Base-by-base conservation (phyloP, 2,329 filamentous ascomycete genomes). In the Hymenotorrendiella dingleyae region DNA sequence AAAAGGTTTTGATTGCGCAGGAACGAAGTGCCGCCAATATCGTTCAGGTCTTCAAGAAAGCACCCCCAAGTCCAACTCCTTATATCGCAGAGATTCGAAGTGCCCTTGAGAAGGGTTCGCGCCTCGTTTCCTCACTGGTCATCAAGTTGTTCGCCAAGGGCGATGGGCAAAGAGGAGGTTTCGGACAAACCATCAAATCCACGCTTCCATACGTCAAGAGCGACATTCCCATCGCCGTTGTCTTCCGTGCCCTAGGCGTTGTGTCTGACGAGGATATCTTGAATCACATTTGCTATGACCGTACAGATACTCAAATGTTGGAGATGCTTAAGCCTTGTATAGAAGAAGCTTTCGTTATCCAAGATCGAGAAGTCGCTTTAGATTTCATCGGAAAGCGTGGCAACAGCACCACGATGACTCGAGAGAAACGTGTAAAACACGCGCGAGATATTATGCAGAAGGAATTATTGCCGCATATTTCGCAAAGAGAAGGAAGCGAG, bases 31-130 rank as follows among this genome's bases (percentile, higher is more conserved):
- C 93, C 29, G 93, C 91, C 61, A 98, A 98, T 62, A 98, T 97
- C 46, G 93, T 98, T 4, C 93, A 98, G 67, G 91, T 98, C 21
- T 98, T 98, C 78, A 91, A 94, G 69, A 98, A 98, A 71, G 88
- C 91, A 0, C 78, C 83, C 55, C 88, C 89, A n/a, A 91, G 87
- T 53, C 86, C 88, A 8, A 94, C 88, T 50, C 90, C 89, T 2
- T 95, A 93, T 64, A 85, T 91, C 19, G 94, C 93, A 10, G 93
- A 98, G 66, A 96, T 98, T 56, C 80, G 93, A 67, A 96, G 90
- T 65, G 91, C 94, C 2, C 79, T 97, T 7, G 93, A 98, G 65
- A 96, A 95, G 65, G 93, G 94, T 11, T 96, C 91, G 1, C 79
- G 94, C 21, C 78, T 98, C 39, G 94, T 98, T 55, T 96, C 91